These are phyloP conservation scores for Nakazawaea anatomiae DNA, from an alignment of 805 yeast genomes.

Conservation along the genomic window DNA sequence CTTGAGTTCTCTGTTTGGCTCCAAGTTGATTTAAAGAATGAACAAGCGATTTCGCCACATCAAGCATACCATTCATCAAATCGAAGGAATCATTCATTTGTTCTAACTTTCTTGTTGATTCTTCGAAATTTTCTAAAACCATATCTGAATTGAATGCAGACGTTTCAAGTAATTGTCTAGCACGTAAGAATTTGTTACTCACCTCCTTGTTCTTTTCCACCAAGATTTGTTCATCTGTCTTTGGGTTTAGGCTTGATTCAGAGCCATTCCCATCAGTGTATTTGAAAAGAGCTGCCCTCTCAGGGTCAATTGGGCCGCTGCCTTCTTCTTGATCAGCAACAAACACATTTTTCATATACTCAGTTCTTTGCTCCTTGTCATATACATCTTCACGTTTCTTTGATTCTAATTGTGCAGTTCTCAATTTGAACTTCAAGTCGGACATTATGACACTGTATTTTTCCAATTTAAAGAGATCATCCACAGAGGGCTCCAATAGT, in stretches of 20 bases:
- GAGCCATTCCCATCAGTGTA: slow-evolving; percentile 16
- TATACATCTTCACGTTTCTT: slow-evolving; percentile 15
- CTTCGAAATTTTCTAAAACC: slow-evolving; percentile 40
- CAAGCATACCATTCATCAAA: slow-evolving; percentile 33
- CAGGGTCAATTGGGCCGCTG: background rate
- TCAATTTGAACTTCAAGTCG: slow-evolving; percentile 20
- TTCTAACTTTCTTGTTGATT: slow-evolving; percentile 36
- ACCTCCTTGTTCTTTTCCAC: slow-evolving; percentile 40
- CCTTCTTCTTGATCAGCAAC: background rate
- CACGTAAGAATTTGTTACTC: slow-evolving; percentile 39
- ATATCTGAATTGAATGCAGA: slow-evolving; percentile 46
- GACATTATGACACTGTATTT: slow-evolving; percentile 16
- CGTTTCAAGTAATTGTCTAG: slow-evolving; percentile 42
- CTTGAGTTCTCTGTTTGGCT: slow-evolving; percentile 32
- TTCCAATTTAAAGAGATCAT: background rate
- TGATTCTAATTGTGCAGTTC: slow-evolving; percentile 21
- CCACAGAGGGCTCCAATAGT: background rate
- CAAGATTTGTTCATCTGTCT: slow-evolving; percentile 33
- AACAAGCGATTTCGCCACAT: slow-evolving; percentile 39
- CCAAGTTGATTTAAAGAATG: slow-evolving; percentile 48
- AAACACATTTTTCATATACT: slow-evolving; percentile 9
- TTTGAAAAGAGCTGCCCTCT: slow-evolving; percentile 20
- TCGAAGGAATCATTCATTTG: slow-evolving; percentile 35
- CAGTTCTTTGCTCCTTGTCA: slow-evolving; percentile 8
- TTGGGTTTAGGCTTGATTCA: slow-evolving; percentile 14